Base-by-base conservation (phyloP, 2,329 filamentous ascomycete species). In the Dactylella cylindrospora region DNA sequence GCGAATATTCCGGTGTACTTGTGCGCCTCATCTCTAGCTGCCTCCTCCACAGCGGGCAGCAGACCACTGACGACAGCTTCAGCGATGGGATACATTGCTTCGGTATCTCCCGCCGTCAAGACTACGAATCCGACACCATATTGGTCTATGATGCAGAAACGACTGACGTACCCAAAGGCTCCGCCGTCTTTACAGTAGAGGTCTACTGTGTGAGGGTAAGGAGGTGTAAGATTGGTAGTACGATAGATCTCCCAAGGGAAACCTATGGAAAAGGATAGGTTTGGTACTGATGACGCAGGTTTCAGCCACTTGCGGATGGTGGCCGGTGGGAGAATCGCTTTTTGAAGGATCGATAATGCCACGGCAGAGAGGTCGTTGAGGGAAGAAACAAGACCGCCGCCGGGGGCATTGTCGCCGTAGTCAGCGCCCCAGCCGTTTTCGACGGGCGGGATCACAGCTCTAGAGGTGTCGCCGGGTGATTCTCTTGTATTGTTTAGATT, bases 401-500 rank as follows among this genome's bases (percentile, higher is more conserved):
- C 65, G 7, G 66, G 49, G 23, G 43, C 43, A 44, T 32, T 62
- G 32, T 54, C 36, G 2, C 10, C 19, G 9, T 59, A 54, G 15
- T 66, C 31, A 3, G 20, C 20, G 17, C 39, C 38, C 65, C 66
- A 67, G 2, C 41, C 40, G 28, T 66, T 65, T 5, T 17, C 13
- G 10, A 52, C 53, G 1, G 64, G 53, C 6, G 66, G 66, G 10
- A 67, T 67, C 3, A 66, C 50, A 4, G 61, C 53, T 2, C 23
- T 52, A 1, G 41, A 29, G 6, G 36, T 53, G 29, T 46, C 23
- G 12, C 22, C 50, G 33, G 19, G 57, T 28, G 61, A 67, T 35
- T 44, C 31, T 35, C 65, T 67, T 3, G 67, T 70, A 50, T 67
- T 69, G 15, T 60, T 61, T 10, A 72, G 62, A 6, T 66, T 66